Percentiles rank a stretch among this genome's conserved stretches.
These are phyloP conservation scores for Teunomyces gatunensis DNA, from an alignment of 805 yeast species.

Conservation along the genomic window DNA sequence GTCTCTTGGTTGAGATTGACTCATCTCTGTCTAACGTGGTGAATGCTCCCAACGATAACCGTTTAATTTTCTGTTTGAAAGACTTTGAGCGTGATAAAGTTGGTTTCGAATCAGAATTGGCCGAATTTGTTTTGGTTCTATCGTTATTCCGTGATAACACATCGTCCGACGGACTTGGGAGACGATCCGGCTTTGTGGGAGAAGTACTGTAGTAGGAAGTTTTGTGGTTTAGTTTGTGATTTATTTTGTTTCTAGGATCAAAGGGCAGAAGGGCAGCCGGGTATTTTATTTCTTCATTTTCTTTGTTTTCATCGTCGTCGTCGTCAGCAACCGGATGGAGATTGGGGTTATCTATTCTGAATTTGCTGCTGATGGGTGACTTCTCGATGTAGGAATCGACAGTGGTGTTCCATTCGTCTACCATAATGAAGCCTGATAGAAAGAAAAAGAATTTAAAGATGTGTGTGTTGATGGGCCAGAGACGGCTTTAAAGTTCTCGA, in stretches of 20 bases:
- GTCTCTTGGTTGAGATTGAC: neutral
- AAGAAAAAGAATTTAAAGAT: neutral
- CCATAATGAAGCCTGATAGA: neutral
- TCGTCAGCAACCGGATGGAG: conserved; percentile 17
- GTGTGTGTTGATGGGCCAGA: too few relatives aligned
- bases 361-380: conserved; percentile 21
- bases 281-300: neutral
- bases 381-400: conserved; percentile 17
- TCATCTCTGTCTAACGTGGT: conserved; percentile 4
- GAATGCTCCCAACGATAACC: conserved; percentile 8
- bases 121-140: neutral
- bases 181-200: conserved; percentile 11
- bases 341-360: conserved; percentile 25
- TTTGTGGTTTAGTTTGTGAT: conserved; percentile 5
- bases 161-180: conserved; percentile 13
- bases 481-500: too few relatives aligned
- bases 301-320: neutral
- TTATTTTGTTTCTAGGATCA: neutral
- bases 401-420: neutral
- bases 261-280: neutral
- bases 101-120: neutral
- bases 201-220: conserved; percentile 12
- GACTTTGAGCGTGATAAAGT: conserved; percentile 1
- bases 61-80: conserved; percentile 7
- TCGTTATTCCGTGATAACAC: neutral